Evolutionary conservation across 371 early-diverging fungal species (phyloP), one percentile per base, ranked within the genome.

Genomic region (Apophysomyces ossiformis): DNA sequence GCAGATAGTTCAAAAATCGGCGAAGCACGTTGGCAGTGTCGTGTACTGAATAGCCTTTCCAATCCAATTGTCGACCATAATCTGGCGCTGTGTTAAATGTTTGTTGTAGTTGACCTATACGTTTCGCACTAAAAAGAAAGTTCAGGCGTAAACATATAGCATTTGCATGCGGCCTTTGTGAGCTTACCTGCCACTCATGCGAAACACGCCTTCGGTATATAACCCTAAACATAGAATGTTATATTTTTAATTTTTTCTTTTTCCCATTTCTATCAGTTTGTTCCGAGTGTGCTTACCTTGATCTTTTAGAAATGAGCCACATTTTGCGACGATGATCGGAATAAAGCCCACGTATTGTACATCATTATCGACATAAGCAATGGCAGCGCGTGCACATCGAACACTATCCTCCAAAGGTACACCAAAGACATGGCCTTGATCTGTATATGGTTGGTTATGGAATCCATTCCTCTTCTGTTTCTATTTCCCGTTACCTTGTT

Each of bases 21-120:
- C 86, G 78, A 15, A 88, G 68, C 1, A 88, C 75, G 58, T 82
- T 85, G 35, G 88, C 87, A 16, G 88, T 87, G 72, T 90, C 90
- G 61, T 87, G 87, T 7, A 86, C 81, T 9, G 87, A 81, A 69
- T 79, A 87, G 6, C 82, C 81, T 54, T 79, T 68, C 87, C 88
- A 88, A 69, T 85, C 84, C 43, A 87, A 64, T 63, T 82, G 77
- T 37, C 78, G 73, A n/a, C 89, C 88, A 63, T 87, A 87, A 35
- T 77, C 77, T 32, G 85, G 84, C 58, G 84, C 75, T 16, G 81
- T 71, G 57, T 85, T 86, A 54, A 88, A 88, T 43, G 83, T 69
- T n/a, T 77, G 69, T 66, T 90, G 88, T 45, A 90, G 71, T 54
- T 84, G 77, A 13, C 81, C 76, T 46, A 90, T 83, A 37, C 90